Base-by-base conservation (phyloP, 768 basidiomycete genomes). In the Daedaleopsis nitida region DNA sequence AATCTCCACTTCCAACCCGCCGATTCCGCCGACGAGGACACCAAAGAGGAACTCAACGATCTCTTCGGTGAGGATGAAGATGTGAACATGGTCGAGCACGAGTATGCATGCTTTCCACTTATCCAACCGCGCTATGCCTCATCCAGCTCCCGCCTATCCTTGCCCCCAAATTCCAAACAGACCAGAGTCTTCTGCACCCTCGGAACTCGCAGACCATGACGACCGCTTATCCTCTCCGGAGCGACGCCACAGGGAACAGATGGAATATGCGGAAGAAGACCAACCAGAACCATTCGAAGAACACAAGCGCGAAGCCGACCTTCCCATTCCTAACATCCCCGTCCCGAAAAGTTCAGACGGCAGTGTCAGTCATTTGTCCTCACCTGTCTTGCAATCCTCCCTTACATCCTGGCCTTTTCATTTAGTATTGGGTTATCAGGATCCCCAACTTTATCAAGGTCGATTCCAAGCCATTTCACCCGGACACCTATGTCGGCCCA, bases 381-480 rank as follows among this genome's bases (percentile, higher is more conserved):
- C 32, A 27, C n/a, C 23, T n/a, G 11, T 42, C 34, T 34, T 3
- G 10, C 32, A 13, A 32, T 45, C 3, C 7, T 32, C 27, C 27
- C 27, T 32, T 3, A 32, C 27, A 3, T 3, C 7, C 27, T 32
- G 27, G 27, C 27, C 27, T 32, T 32, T 3, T 35, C 63, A 50
- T 47, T 9, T 55, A 94, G 93, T 86, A 88, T 66, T 98, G 95
- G 95, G 89, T 94, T 55, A 85, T 96, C 57, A 87, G 92, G 44
- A 86, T 97, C 72, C 97, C 96, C n/a, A 92, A 92, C 70, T 97
- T 92, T 70, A 87, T 99, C 58, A 88, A 89, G 69, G 82, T 97
- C 54, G 92, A 96, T 68, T 83, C 92, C 1, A 89, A 90, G 64
- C 93, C 96, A 0, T 99, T 92, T 70, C 92, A 96, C 70, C 86